A percentile compares a stretch with the other conserved stretches of the same genome.
These are phyloP conservation scores for Cruciata laevipes DNA, from an alignment of 257 asterid species.

Conservation along the genomic window DNA sequence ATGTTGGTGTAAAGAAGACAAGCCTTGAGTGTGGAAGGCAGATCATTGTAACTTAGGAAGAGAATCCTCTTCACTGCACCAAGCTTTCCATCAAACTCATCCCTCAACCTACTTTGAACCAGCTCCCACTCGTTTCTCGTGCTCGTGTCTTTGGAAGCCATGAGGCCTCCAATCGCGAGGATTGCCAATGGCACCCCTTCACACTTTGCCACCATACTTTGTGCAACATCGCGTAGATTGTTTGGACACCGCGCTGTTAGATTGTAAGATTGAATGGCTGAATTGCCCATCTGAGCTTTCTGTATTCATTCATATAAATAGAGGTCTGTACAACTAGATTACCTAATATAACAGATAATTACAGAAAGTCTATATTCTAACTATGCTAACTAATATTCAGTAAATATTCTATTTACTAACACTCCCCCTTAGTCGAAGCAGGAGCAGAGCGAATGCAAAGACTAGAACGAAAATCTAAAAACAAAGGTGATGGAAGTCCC, in stretches of 20 bases:
- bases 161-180: constrained; percentile 17
- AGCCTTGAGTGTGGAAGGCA: constrained; percentile 18
- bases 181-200: constrained; percentile 19
- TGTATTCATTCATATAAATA: no score
- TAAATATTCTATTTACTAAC: no score
- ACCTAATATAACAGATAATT: no score
- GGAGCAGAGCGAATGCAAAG: no score
- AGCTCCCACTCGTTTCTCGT: constrained; percentile 17
- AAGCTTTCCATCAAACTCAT: constrained; percentile 7
- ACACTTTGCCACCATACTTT: constrained; percentile 1
- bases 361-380: no score
- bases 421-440: no score
- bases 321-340: no score
- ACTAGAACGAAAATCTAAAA: no score
- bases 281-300: no score
- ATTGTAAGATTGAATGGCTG: no score
- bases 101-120: constrained; percentile 7
- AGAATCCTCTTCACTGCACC: constrained; percentile 18
- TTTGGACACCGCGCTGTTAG: not conserved
- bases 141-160: constrained; percentile 11
- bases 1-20: constrained; percentile 22
- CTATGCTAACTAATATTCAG: no score
- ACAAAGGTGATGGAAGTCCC: no score
- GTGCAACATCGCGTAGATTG: not conserved
- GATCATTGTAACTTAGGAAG: constrained; percentile 15